Evolutionary conservation across 2,329 filamentous ascomycete species (phyloP), one percentile per base, ranked within the genome.

Genomic region (Colletotrichum viniferum): DNA sequence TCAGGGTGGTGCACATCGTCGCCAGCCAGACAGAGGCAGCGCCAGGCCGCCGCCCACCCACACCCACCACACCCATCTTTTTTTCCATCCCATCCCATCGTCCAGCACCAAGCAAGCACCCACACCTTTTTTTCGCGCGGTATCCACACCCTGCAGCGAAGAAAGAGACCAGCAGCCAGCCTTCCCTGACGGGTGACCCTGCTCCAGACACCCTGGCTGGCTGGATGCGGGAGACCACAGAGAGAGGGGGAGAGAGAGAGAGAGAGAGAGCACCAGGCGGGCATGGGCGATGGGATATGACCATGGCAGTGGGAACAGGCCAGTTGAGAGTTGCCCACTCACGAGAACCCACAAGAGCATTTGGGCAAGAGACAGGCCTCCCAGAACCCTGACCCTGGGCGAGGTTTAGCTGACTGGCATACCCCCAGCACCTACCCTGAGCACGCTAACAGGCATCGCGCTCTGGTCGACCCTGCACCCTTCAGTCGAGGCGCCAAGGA

Each of bases 181-280:
- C 72, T 74, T 62, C 68, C 69, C 38, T 74, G 72, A 74, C 62
- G 68, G 68, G 68, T 72, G 72, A 74, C 72, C 68, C 68, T 74
- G 52, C 55, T 43, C 68, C 68, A 56, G 61, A 72, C 72, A 71
- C 38, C 61, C 60, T 61, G 24, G 55, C 38, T 36, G 18, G 66
- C 66, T 69, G 36, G 32, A 61, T 7, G 48, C 38, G 60, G 55
- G 56, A 32, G 43, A 52, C 30, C 38, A 43, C 38, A 43, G 7
- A n/a, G 8, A 43, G 38, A 43, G 16, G 18, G n/a, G n/a, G n/a
- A n/a, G n/a, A n/a, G n/a, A n/a, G n/a, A 43, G 7, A n/a, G 8
- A 43, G 38, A 43, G 16, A 9, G 36, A 48, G 34, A 52, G 38
- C 38, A 16, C 9, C 38, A n/a, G 38, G 38, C 28, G 56, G 30